A percentile compares a stretch with the other conserved stretches of the same genome.
Evolutionary conservation across 179 eudicot genomes (phyloP).

Genomic region (Silene coronaria): DNA sequence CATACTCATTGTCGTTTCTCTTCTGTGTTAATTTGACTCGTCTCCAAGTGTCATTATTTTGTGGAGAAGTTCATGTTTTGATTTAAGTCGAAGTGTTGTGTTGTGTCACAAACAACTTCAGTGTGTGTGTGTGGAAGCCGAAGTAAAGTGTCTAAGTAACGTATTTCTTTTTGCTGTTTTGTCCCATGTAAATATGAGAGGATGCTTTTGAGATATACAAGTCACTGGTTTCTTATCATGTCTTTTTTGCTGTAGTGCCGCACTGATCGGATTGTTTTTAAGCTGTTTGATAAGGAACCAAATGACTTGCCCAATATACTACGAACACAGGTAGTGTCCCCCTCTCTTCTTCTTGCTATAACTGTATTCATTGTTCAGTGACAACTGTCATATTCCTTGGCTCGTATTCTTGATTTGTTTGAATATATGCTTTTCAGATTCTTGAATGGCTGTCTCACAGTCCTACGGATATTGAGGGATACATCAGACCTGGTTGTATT

Average conservation of each 20-base stretch:
- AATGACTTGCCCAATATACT: slow-evolving; percentile 59
- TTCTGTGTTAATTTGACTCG: background rate
- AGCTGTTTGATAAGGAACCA: slow-evolving; percentile 89
- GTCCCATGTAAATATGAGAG: background rate
- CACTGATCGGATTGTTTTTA: slow-evolving; percentile 81
- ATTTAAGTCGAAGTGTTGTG: background rate
- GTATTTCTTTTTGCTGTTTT: background rate
- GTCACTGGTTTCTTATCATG: background rate
- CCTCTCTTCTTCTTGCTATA: background rate
- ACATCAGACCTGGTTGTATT: slow-evolving; percentile 88
- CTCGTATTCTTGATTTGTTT: slow-evolving; percentile 7
- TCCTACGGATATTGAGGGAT: slow-evolving; percentile 88
- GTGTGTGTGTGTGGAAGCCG: background rate
- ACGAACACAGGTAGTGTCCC: slow-evolving; percentile 59
- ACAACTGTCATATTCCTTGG: background rate
- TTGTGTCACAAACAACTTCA: background rate
- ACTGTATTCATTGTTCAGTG: background rate
- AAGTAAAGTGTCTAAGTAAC: background rate
- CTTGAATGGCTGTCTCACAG: slow-evolving; percentile 79
- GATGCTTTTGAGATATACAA: background rate
- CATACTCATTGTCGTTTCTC: background rate
- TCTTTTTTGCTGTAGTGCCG: slow-evolving; percentile 47
- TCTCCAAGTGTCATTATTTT: background rate
- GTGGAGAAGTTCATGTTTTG: background rate
- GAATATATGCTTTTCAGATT: slow-evolving; percentile 44